phyloP scores from a whole-genome alignment of 2,329 filamentous ascomycete species.

The Parastagonospora avenae region DNA sequence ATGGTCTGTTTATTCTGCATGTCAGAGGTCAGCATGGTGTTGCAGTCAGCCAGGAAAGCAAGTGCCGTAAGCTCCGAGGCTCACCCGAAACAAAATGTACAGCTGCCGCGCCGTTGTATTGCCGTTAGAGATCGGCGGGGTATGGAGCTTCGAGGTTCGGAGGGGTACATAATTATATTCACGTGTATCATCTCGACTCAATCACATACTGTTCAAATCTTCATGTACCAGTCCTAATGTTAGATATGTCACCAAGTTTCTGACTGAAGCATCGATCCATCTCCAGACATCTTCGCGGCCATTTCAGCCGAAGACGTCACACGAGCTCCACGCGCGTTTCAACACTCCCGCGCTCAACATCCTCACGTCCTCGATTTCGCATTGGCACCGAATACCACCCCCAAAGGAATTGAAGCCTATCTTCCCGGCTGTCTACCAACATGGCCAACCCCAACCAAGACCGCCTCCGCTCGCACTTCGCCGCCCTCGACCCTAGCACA shows the following conservation, averaged over 20 bases:
- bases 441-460: constrained; percentile 41
- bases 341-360: neutral
- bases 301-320: neutral
- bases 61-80: neutral
- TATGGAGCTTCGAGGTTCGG: neutral
- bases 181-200: no score
- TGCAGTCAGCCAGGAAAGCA: no score
- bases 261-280: neutral
- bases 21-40: no score
- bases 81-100: neutral
- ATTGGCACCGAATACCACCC: neutral
- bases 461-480: constrained; percentile 51
- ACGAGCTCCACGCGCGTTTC: neutral
- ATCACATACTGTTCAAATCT: no score
- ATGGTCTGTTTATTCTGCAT: no score
- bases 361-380: neutral
- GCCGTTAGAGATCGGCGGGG: constrained; percentile 2
- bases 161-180: no score
- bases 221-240: no score
- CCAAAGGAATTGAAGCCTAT: neutral
- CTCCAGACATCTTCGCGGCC: neutral
- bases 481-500: constrained; percentile 45
- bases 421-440: neutral
- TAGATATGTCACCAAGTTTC: no score
- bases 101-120: neutral